phyloP scores from a whole-genome alignment of 495 filamentous ascomycete genomes.

The Chaetomium cochliodes region DNA sequence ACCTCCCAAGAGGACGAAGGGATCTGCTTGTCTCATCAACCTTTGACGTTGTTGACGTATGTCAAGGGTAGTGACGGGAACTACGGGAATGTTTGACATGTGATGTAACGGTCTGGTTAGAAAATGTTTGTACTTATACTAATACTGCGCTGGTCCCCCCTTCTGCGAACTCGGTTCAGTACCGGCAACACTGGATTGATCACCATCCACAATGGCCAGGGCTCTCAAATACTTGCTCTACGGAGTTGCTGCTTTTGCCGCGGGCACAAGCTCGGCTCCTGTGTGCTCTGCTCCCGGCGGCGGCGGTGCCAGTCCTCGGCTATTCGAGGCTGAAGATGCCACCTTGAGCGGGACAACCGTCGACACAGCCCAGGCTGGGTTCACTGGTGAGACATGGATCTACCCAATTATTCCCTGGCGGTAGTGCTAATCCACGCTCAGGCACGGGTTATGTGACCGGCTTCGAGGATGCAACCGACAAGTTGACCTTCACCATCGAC shows the following conservation, averaged over 20 bases:
- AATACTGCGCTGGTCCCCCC: neutral
- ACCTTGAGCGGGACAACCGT: conserved; percentile 38
- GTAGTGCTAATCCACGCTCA: neutral
- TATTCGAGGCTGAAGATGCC: conserved; percentile 45
- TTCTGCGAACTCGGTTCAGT: neutral
- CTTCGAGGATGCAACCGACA: conserved; percentile 42
- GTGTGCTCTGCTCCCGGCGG: neutral
- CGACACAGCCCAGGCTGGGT: conserved; percentile 38
- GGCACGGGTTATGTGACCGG: conserved; percentile 47
- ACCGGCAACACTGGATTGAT: neutral
- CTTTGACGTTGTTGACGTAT: neutral
- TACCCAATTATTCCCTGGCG: too few species aligned
- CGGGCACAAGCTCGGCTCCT: conserved; percentile 1
- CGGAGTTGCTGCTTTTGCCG: conserved; percentile 13
- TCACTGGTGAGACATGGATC: conserved; percentile 20
- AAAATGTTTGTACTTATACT: neutral
- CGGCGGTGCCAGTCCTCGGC: conserved; percentile 8
- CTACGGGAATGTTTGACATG: too few species aligned
- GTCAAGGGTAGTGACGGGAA: neutral
- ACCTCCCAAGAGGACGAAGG: neutral
- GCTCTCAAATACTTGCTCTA: conserved; percentile 10
- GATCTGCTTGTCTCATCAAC: neutral
- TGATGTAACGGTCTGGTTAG: neutral
- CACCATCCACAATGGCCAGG: conserved; percentile 7
- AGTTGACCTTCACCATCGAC: conserved; percentile 41